Percentiles rank a stretch among this genome's conserved stretches.
phyloP scores from a whole-genome alignment of 148 eudicot species.

The Oxyria digyna region DNA sequence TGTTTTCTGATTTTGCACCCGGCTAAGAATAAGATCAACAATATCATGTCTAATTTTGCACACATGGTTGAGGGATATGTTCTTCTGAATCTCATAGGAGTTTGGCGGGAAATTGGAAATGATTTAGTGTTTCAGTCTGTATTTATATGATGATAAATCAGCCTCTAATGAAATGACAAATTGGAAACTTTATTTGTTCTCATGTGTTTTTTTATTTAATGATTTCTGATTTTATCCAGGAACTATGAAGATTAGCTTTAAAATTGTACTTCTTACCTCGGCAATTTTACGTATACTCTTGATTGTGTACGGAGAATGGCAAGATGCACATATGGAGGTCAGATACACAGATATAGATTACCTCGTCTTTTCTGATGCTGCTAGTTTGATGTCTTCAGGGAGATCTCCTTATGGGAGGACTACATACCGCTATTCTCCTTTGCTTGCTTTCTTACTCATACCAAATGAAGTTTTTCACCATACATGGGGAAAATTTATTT shows the following conservation, averaged over 20 bases:
- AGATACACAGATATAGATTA: conserved; percentile 95
- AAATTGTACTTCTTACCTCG: conserved; percentile 50
- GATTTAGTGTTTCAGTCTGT: too few relatives aligned
- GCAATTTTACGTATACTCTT: conserved; percentile 47
- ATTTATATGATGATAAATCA: too few relatives aligned
- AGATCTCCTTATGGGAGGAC: conserved; percentile 81
- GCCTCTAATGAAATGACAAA: too few relatives aligned
- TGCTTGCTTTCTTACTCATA: conserved; percentile 68
- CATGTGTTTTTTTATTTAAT: not conserved
- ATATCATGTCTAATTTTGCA: too few relatives aligned
- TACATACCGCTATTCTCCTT: conserved; percentile 85
- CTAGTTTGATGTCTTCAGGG: conserved; percentile 56
- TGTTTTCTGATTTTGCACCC: not conserved
- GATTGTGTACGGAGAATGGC: conserved; percentile 94
- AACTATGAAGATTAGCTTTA: conserved; percentile 33
- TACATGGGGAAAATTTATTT: conserved; percentile 83
- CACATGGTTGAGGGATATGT: too few relatives aligned
- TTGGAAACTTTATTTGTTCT: too few relatives aligned
- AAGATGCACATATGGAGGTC: conserved; percentile 87
- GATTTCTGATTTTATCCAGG: conserved; percentile 10
- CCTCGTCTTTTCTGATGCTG: conserved; percentile 92
- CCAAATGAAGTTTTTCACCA: conserved; percentile 72
- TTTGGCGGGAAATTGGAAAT: too few relatives aligned
- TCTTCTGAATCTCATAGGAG: too few relatives aligned
- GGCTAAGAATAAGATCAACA: too few relatives aligned